Base-by-base conservation (phyloP, 1,284 basidiomycete species). In the Fomitopsis pinicola region DNA sequence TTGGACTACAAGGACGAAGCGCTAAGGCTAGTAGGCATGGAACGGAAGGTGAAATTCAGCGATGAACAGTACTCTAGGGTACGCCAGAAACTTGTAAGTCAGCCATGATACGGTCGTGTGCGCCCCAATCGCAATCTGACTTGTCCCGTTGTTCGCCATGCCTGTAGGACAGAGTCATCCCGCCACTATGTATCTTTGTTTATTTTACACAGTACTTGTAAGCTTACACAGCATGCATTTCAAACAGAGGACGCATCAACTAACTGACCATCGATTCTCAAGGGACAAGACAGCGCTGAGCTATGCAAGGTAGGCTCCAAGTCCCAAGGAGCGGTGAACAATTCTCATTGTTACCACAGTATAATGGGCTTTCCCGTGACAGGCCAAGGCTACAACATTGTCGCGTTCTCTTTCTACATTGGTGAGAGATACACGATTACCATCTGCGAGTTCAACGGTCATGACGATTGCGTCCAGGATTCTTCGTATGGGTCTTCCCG, bases 221-320 rank as follows among this genome's bases (percentile, higher is more conserved):
- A 60, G 78, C 57, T 26, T 55, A 53, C 48, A 3, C 14, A 35
- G 58, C 36, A 45, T 28, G 45, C 36, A 6, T 26, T 19, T 6
- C 10, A 15, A 4, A 12, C 7, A 5, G 5, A 8, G 45, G 22
- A 12, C 19, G 8, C 10, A n/a, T 19, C 44, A n/a, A 22, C 3
- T 46, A 28, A 26, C 5, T 46, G 26, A 7, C 2, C 19, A 33
- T 33, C 30, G 30, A 8, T 5, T 19, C 5, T 53, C 33, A 19
- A 86, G 85, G 61, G 86, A 88, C 71, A 88, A 88, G 75, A 87
- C 84, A 8, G 82, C 84, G 14, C 68, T 87, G 57, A 87, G 86
- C 67, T 87, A 87, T 76, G 83, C 84, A 22, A 85, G 83, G 84
- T 80, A 65, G 38, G 17, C 22, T 36, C 26, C 19, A 28, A 50